A percentile compares a stretch with the other conserved stretches of the same genome.
Conservation (phyloP, 2,329 filamentous ascomycete species). For the Clarireedia homoeocarpa region DNA sequence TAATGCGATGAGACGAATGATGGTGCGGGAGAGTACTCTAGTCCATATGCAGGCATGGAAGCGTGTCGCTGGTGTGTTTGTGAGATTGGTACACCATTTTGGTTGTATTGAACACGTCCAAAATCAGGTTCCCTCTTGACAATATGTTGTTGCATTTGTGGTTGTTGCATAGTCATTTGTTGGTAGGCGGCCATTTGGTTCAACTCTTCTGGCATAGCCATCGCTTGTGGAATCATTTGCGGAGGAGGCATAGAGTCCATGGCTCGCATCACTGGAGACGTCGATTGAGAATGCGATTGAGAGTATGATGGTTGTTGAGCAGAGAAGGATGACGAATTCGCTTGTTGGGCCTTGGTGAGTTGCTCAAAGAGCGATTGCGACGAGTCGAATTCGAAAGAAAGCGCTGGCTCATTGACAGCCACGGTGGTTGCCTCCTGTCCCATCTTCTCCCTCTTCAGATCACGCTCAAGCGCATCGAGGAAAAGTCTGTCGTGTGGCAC, state of each 20-base stretch:
- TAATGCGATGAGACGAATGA: conserved; percentile 99
- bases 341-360: conserved; percentile 97
- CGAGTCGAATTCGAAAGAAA: conserved; percentile 98
- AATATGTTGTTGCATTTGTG: conserved; percentile 48
- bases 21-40: conserved; percentile 96
- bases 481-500: conserved; percentile 96
- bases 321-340: conserved; percentile 94
- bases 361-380: conserved; percentile 99
- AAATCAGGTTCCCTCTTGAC: conserved; percentile 89
- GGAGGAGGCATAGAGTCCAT: conserved; percentile 93
- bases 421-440: conserved; percentile 95
- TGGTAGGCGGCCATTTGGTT: conserved; percentile 59
- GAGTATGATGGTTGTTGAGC: conserved; percentile 54
- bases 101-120: conserved; percentile 77
- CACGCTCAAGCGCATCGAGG: conserved; percentile 91
- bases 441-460: conserved; percentile 99
- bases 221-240: conserved; percentile 62
- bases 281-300: conserved; percentile 63
- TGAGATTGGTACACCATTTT: conserved; percentile 77
- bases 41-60: conserved; percentile 91
- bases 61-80: conserved; percentile 86
- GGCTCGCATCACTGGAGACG: conserved; percentile 81
- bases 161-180: conserved; percentile 58
- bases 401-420: conserved; percentile 90
- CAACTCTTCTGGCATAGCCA: conserved; percentile 52